Evolutionary conservation across 2,329 filamentous ascomycete species (phyloP).

Genomic region (Knoxdaviesia capensis): DNA sequence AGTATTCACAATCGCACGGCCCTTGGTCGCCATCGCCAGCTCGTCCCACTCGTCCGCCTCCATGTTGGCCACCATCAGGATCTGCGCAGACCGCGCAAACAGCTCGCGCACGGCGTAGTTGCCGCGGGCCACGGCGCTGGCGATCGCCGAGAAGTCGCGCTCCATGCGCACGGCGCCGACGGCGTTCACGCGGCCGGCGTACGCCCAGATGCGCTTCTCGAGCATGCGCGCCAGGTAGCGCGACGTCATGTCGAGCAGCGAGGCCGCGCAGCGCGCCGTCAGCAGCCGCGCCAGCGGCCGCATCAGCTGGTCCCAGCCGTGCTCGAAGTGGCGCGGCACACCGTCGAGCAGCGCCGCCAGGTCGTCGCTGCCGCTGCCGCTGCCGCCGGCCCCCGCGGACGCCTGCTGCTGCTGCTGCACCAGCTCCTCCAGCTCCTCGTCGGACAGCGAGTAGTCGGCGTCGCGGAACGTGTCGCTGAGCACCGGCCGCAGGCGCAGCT

Average conservation of each 20-base stretch:
- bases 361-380: slow-evolving; percentile 18
- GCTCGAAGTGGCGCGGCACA: slow-evolving; percentile 62
- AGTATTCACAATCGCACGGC: too few relatives aligned
- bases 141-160: slow-evolving; percentile 61
- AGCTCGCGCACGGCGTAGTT: slow-evolving; percentile 61
- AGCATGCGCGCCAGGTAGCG: slow-evolving; percentile 57
- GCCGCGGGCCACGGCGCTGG: slow-evolving; percentile 44
- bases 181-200: slow-evolving; percentile 59
- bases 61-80: slow-evolving; percentile 79
- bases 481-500: slow-evolving; percentile 64
- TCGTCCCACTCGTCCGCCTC: slow-evolving; percentile 93
- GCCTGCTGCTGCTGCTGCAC: slow-evolving; percentile 21
- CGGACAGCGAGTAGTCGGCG: slow-evolving; percentile 58
- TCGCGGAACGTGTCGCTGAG: slow-evolving; percentile 82
- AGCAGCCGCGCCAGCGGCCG: slow-evolving; percentile 69
- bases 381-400: too few relatives aligned
- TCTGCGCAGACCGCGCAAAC: slow-evolving; percentile 59
- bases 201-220: slow-evolving; percentile 73
- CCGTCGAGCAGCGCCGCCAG: slow-evolving; percentile 39
- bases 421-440: slow-evolving; percentile 37
- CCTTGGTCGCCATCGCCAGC: slow-evolving; percentile 18
- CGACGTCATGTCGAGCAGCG: slow-evolving; percentile 55
- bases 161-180: slow-evolving; percentile 70
- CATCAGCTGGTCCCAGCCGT: slow-evolving; percentile 71
- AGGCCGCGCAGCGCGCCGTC: slow-evolving; percentile 55